Percentiles rank a stretch among this genome's conserved stretches.
Conservation (phyloP, 2,329 filamentous ascomycete genomes). For the Colletotrichum kahawae region DNA sequence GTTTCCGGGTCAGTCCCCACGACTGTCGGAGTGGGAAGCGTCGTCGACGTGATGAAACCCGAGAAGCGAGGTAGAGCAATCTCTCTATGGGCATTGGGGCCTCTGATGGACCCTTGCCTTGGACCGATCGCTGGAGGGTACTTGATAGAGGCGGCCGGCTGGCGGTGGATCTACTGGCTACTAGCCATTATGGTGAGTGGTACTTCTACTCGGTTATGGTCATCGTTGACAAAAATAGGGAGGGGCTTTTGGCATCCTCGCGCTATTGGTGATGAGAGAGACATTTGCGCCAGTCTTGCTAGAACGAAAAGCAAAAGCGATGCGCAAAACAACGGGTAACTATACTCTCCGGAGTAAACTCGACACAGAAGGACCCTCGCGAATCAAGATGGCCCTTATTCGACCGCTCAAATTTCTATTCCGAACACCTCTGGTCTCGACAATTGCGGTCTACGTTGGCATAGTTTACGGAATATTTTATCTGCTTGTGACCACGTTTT, state of each 20-base stretch:
- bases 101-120: slow-evolving; percentile 52
- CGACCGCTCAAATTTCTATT: slow-evolving; percentile 58
- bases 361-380: slow-evolving; percentile 33
- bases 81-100: slow-evolving; percentile 53
- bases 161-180: slow-evolving; percentile 59
- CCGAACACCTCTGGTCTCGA: slow-evolving; percentile 53
- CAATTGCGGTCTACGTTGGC: slow-evolving; percentile 59
- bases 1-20: slow-evolving; percentile 46
- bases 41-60: slow-evolving; percentile 53
- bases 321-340: slow-evolving; percentile 48
- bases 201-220: neutral
- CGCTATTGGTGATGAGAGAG: slow-evolving; percentile 45
- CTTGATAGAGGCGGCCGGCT: slow-evolving; percentile 37
- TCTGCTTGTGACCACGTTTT: slow-evolving; percentile 60
- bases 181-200: slow-evolving; percentile 47
- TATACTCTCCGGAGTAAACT: slow-evolving; percentile 44
- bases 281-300: slow-evolving; percentile 47
- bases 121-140: slow-evolving; percentile 51
- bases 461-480: slow-evolving; percentile 63
- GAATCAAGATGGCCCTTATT: slow-evolving; percentile 46
- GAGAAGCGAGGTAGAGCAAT: slow-evolving; percentile 54
- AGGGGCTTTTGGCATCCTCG: slow-evolving; percentile 37
- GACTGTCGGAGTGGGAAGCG: slow-evolving; percentile 53
- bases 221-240: slow-evolving; percentile 16
- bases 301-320: slow-evolving; percentile 40